Conservation (phyloP, 148 eudicot species). For the Rhododendron vialii region DNA sequence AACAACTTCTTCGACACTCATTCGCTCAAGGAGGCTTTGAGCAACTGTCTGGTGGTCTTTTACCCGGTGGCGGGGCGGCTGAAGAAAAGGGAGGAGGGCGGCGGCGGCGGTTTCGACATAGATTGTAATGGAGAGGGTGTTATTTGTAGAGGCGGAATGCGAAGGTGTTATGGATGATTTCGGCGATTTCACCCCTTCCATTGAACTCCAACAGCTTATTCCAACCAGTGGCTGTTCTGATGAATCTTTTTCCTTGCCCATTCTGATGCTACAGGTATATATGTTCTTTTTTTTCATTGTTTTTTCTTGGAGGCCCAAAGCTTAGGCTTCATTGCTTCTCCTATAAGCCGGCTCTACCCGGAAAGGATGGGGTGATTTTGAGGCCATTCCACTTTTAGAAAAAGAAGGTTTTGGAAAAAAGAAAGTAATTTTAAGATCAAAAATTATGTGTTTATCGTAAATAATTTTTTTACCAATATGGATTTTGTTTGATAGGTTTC, state of each 20-base stretch:
- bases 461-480: too few species aligned
- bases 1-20: conserved; percentile 4
- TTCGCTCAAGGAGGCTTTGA: conserved; percentile 4
- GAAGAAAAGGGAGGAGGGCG: background rate
- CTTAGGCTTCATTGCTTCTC: too few species aligned
- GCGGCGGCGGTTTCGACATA: conserved; percentile 1
- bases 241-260: background rate
- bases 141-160: conserved; percentile 12
- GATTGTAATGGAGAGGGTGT: conserved; percentile 14
- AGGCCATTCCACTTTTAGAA: too few species aligned
- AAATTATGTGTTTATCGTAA: too few species aligned
- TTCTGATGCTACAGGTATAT: conserved; percentile 12
- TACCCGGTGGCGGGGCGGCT: conserved; percentile 20
- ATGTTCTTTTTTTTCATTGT: background rate
- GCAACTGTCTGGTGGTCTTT: conserved; percentile 5
- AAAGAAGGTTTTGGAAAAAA: too few species aligned
- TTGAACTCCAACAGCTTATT: conserved; percentile 6
- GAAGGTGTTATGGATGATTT: conserved; percentile 7
- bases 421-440: too few species aligned
- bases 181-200: conserved; percentile 8
- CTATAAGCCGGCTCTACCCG: too few species aligned
- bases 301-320: too few species aligned
- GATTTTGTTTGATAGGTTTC: too few species aligned
- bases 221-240: conserved; percentile 6
- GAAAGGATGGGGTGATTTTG: too few species aligned